phyloP scores from a whole-genome alignment of 768 basidiomycete species.

The Mrakia gelida region DNA sequence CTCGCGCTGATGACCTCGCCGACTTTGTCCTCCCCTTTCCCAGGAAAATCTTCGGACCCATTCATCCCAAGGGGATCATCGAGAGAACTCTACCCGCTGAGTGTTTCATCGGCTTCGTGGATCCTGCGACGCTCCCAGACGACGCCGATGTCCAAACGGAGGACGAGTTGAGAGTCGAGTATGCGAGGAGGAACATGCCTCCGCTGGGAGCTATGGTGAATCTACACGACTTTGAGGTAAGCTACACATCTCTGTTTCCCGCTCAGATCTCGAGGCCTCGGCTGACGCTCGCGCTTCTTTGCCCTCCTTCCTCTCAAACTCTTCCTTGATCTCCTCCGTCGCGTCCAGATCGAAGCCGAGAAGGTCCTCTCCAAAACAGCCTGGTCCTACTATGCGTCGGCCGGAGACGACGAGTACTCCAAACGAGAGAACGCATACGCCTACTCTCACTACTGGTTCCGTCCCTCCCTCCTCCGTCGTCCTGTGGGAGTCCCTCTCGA shows the following conservation, averaged over 20 bases:
- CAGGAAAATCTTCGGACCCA: conserved; percentile 35
- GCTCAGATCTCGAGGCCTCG: no score
- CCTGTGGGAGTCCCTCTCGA: conserved; percentile 30
- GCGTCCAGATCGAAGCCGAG: conserved; percentile 36
- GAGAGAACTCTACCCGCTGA: conserved; percentile 40
- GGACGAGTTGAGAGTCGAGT: conserved; percentile 42
- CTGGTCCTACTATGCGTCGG: conserved; percentile 46
- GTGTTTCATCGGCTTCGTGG: conserved; percentile 43
- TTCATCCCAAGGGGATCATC: conserved; percentile 46
- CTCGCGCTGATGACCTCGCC: neutral
- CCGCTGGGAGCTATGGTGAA: conserved; percentile 43
- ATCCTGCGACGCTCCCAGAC: conserved; percentile 41
- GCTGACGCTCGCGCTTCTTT: neutral
- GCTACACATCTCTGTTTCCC: neutral
- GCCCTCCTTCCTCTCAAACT: neutral
- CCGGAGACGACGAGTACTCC: conserved; percentile 25
- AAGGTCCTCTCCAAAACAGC: conserved; percentile 45
- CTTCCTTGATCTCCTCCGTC: no score
- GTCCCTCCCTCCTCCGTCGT: conserved; percentile 38
- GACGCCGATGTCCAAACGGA: conserved; percentile 36
- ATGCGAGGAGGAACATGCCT: conserved; percentile 41
- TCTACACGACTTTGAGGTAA: conserved; percentile 44
- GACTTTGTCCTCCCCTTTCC: neutral
- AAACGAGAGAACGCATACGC: conserved; percentile 35
- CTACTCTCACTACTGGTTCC: conserved; percentile 43